Percentiles rank a stretch among this genome's conserved stretches.
Conservation (phyloP, 2,329 filamentous ascomycete genomes). For the Mariannaea elegans region DNA sequence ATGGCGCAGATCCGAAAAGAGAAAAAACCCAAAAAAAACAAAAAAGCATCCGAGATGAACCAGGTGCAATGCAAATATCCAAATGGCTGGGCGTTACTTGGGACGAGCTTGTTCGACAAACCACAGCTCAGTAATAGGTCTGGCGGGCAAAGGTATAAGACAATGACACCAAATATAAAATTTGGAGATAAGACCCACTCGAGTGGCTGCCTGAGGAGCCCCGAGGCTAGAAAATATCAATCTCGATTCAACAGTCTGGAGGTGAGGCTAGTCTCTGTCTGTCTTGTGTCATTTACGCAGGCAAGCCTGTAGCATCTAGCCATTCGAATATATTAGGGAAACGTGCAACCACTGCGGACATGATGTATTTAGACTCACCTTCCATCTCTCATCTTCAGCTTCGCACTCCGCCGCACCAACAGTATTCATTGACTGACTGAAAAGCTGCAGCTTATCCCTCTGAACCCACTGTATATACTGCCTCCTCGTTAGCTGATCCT, state of each 20-base stretch:
- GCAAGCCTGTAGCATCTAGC: too few relatives aligned
- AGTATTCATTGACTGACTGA: neutral
- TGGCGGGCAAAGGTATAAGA: too few relatives aligned
- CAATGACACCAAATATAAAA: too few relatives aligned
- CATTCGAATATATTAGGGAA: too few relatives aligned
- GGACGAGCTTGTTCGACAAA: slow-evolving; percentile 20
- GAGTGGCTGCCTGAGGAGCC: too few relatives aligned
- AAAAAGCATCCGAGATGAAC: neutral
- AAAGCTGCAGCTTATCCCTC: neutral
- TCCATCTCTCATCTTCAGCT: neutral
- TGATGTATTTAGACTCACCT: neutral
- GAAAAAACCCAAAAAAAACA: neutral
- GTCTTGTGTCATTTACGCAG: too few relatives aligned
- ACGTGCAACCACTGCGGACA: too few relatives aligned
- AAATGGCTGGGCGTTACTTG: slow-evolving; percentile 17
- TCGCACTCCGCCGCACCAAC: neutral
- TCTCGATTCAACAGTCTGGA: too few relatives aligned
- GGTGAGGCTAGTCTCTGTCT: neutral
- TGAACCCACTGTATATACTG: slow-evolving; percentile 3
- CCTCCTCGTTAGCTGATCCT: too few relatives aligned
- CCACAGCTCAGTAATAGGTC: too few relatives aligned
- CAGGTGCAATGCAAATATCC: neutral
- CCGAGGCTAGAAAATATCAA: too few relatives aligned
- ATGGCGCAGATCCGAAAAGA: slow-evolving; percentile 9
- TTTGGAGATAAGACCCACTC: too few relatives aligned